These are phyloP conservation scores for Cercospora beticola DNA, from an alignment of 2,329 filamentous ascomycete species.

Conservation along the genomic window DNA sequence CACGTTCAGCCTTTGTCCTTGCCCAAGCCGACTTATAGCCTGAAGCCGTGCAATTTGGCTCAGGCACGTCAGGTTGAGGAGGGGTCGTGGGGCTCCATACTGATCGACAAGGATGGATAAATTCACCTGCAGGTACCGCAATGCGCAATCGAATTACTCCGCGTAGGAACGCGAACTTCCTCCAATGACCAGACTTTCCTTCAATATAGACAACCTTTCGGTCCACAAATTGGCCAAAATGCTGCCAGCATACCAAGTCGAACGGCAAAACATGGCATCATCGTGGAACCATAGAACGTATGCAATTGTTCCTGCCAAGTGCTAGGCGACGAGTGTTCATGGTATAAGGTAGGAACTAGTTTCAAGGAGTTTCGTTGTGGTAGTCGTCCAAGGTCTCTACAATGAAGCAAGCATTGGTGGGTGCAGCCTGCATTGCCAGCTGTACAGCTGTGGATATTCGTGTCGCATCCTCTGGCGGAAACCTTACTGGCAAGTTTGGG, in stretches of 20 bases:
- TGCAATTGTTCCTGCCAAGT: neutral
- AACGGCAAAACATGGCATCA: neutral
- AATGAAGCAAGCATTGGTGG: neutral
- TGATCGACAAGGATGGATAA: slow-evolving; percentile 7
- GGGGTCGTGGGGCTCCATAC: neutral
- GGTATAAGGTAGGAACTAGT: neutral
- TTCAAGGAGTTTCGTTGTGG: neutral
- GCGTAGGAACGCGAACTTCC: neutral
- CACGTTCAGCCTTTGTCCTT: neutral
- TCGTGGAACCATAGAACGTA: neutral
- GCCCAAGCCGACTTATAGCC: neutral
- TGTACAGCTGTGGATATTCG: slow-evolving; percentile 16
- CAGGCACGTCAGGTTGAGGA: neutral
- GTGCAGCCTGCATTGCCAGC: slow-evolving; percentile 7
- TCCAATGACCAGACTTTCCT: neutral
- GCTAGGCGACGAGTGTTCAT: neutral
- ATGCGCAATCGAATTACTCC: neutral
- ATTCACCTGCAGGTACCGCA: slow-evolving; percentile 3
- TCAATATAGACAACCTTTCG: neutral
- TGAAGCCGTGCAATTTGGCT: neutral
- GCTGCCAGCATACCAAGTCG: neutral
- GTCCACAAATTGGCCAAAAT: neutral
- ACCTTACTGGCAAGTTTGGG: slow-evolving; percentile 18
- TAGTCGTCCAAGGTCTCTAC: neutral
- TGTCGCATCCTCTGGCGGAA: slow-evolving; percentile 23